Conservation (phyloP, 495 filamentous ascomycete species). For the Podospora didyma region DNA sequence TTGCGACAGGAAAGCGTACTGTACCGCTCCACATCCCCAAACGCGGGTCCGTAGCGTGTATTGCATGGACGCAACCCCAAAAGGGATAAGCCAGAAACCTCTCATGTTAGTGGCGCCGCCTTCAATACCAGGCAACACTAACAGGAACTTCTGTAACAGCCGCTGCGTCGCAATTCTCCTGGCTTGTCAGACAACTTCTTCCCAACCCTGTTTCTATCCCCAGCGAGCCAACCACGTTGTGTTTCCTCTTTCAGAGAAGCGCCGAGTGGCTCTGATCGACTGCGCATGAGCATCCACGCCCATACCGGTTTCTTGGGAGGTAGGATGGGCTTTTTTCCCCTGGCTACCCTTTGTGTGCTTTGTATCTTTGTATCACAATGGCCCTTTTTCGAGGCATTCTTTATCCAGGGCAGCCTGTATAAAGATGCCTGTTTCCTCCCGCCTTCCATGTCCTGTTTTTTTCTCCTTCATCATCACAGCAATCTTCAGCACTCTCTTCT, state of each 20-base stretch:
- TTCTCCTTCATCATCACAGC: constrained; percentile 1
- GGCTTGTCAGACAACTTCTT: constrained; percentile 1
- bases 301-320: neutral
- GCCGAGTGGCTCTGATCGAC: no score
- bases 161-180: neutral
- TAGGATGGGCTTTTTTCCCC: no score
- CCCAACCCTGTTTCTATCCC: neutral
- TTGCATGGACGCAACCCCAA: no score
- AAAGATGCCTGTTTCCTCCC: constrained; percentile 3
- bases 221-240: no score
- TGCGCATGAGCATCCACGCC: no score
- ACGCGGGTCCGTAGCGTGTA: constrained; percentile 11
- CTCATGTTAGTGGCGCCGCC: constrained; percentile 11
- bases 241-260: no score
- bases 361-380: no score
- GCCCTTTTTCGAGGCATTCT: neutral
- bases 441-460: neutral
- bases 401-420: constrained; percentile 2
- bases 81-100: neutral
- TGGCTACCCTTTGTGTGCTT: no score
- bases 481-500: neutral
- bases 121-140: neutral
- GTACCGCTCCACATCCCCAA: constrained; percentile 11
- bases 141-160: neutral
- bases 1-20: neutral